Base-by-base conservation (phyloP, 2,329 filamentous ascomycete genomes). In the Pseudogymnoascus sp. region DNA sequence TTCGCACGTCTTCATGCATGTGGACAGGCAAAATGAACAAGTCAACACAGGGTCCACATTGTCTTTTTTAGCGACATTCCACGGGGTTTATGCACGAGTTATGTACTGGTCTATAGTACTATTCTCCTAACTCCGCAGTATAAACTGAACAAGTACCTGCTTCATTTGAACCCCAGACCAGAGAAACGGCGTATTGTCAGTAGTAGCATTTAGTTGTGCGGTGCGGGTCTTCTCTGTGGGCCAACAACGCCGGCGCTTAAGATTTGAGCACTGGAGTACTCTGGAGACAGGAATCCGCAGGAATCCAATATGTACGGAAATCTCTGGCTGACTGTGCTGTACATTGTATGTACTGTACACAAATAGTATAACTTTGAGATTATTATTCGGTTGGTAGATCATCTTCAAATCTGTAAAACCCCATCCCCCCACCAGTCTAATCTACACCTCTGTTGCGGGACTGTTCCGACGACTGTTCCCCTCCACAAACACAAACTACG, bases 321-420 rank as follows among this genome's bases (percentile, higher is more conserved):
- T 14, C 16, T 56, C 28, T 21, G n/a, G 25, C 50, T 56, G 50
- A 56, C 28, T 56, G 50, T 56, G 50, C 16, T 34, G 21, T 50
- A 23, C 44, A 50, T 50, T 25, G 16, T 12, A 44, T 44, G 18
- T 23, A 44, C 18, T 21, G 23, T 34, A 5, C 5, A 34, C 28
- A 21, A 21, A 56, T n/a, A 31, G 46, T 18, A 56, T 28, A 34
- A 31, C 25, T 56, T 56, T 31, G 16, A 56, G 16, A 56, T 56
- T 56, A 56, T 56, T 56, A 18, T 56, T 56, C 5, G 50, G 50
- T 56, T 10, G 28, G 50, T 36, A 56, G 28, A 56, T 56, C 50
- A 56, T 56, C 50, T 34, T 56, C 50, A 36, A 34, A 56, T 56
- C 50, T 34, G 50, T 56, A 56, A 56, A 56, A 36, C 5, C n/a